Conservation (phyloP, 208 protist genomes). For the Wallacemonas sp. region DNA sequence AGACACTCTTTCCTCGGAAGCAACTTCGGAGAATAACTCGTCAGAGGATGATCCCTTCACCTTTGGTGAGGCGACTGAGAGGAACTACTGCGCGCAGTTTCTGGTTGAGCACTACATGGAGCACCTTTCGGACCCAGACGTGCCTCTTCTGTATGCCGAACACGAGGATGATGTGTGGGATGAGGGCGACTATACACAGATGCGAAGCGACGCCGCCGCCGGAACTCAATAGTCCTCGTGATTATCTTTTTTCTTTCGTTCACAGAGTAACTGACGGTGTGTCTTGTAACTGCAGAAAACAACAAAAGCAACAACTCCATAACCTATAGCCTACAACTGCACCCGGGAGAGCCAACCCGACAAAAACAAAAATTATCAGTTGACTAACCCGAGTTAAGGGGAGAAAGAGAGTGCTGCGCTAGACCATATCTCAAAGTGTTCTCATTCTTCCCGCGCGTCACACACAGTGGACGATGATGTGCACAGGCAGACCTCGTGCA, state of each 20-base stretch:
- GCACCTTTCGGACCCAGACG: slow-evolving; percentile 46
- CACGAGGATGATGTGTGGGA: slow-evolving; percentile 87
- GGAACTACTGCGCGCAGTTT: slow-evolving; percentile 52
- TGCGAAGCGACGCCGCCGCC: slow-evolving; percentile 13
- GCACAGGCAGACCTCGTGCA: too few relatives aligned
- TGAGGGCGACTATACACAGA: slow-evolving; percentile 66
- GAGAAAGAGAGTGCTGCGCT: too few relatives aligned
- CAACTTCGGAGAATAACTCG: neutral
- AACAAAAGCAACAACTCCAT: too few relatives aligned
- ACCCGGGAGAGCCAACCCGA: too few relatives aligned
- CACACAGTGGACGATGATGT: too few relatives aligned
- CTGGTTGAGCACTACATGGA: slow-evolving; percentile 70
- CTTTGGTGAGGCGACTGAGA: slow-evolving; percentile 23
- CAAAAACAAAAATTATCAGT: too few relatives aligned
- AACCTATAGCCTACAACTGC: too few relatives aligned
- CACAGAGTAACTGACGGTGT: slow-evolving; percentile 5
- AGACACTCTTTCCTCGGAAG: neutral
- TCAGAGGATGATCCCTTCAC: slow-evolving; percentile 11
- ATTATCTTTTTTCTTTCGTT: slow-evolving; percentile 11
- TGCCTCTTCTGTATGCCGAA: slow-evolving; percentile 80
- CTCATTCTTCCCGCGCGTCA: too few relatives aligned
- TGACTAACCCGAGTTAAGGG: too few relatives aligned
- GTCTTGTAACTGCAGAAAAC: neutral
- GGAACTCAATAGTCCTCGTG: too few relatives aligned
- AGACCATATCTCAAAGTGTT: too few relatives aligned